Conservation (phyloP, 2,329 filamentous ascomycete genomes). For the Verticillium klebahnii region DNA sequence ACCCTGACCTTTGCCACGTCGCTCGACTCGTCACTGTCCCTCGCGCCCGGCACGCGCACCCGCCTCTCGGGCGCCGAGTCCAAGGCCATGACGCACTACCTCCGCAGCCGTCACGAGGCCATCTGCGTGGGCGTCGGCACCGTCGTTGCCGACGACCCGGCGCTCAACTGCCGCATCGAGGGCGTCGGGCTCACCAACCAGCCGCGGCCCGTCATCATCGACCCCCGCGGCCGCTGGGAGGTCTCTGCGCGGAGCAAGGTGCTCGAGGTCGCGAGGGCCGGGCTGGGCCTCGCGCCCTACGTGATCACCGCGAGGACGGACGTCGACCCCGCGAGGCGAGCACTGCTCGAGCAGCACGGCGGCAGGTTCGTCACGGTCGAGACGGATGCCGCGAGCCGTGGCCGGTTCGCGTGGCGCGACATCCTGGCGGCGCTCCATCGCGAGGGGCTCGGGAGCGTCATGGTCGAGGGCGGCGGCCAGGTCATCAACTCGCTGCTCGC, state of each 20-base stretch:
- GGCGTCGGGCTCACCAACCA: conserved; percentile 53
- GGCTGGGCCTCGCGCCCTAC: conserved; percentile 69
- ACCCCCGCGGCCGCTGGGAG: conserved; percentile 72
- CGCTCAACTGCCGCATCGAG: conserved; percentile 73
- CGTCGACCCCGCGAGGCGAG: conserved; percentile 33
- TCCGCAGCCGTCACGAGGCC: conserved; percentile 76
- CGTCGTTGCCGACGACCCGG: conserved; percentile 78
- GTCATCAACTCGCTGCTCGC: conserved; percentile 81
- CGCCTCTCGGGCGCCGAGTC: conserved; percentile 75
- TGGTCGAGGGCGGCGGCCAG: conserved; percentile 84
- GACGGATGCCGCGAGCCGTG: neutral
- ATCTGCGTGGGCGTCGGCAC: conserved; percentile 85
- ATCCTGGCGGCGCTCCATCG: conserved; percentile 54
- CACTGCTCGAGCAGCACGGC: conserved; percentile 42
- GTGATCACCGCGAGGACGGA: conserved; percentile 52
- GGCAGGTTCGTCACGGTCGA: conserved; percentile 45
- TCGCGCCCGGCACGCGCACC: conserved; percentile 76
- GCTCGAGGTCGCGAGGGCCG: conserved; percentile 56
- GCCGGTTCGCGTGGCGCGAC: conserved; percentile 56
- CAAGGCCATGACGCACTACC: conserved; percentile 90
- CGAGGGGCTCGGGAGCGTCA: conserved; percentile 69
- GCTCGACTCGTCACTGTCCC: conserved; percentile 74
- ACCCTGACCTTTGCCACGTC: conserved; percentile 91
- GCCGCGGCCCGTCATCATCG: conserved; percentile 77
- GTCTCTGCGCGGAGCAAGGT: conserved; percentile 58